Conservation (phyloP, 2,329 filamentous ascomycete genomes). For the Aureobasidium sp. region DNA sequence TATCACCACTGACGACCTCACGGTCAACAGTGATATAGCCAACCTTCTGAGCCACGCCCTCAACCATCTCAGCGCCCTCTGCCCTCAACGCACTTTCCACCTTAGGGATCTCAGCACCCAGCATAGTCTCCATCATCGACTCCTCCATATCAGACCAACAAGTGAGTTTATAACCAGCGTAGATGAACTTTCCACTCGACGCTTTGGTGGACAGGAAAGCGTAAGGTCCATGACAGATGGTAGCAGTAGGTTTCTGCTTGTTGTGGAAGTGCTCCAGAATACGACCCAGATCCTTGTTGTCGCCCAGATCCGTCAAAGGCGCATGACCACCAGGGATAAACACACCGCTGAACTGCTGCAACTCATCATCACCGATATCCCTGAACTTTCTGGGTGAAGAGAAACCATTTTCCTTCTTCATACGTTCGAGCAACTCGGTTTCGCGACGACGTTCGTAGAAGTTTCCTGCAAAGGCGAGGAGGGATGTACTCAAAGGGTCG, state of each 20-base stretch:
- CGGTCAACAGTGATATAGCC: conserved; percentile 36
- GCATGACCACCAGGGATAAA: conserved; percentile 41
- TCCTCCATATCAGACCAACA: conserved; percentile 39
- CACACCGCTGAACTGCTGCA: conserved; percentile 31
- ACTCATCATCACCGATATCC: conserved; percentile 32
- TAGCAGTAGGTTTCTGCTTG: conserved; percentile 35
- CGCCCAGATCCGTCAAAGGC: conserved; percentile 34
- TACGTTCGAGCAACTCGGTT: conserved; percentile 33
- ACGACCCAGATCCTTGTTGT: conserved; percentile 34
- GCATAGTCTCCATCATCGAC: conserved; percentile 36
- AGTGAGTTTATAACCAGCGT: conserved; percentile 39
- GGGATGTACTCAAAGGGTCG: conserved; percentile 34
- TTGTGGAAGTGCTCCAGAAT: conserved; percentile 35
- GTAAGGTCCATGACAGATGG: conserved; percentile 40
- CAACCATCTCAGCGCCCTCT: conserved; percentile 37
- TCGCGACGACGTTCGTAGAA: conserved; percentile 36
- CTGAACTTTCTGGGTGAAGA: conserved; percentile 29
- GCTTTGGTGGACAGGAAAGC: conserved; percentile 36
- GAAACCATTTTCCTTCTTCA: conserved; percentile 39
- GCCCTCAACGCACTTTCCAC: conserved; percentile 32
- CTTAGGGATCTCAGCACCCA: conserved; percentile 36
- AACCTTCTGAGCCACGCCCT: conserved; percentile 30
- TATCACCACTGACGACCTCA: conserved; percentile 29
- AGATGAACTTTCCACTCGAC: conserved; percentile 31
- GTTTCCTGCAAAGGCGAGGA: conserved; percentile 38